Evolutionary conservation across 345 rosid genomes (phyloP), one percentile per base, ranked within the genome.

Genomic region (Syzygium grande): DNA sequence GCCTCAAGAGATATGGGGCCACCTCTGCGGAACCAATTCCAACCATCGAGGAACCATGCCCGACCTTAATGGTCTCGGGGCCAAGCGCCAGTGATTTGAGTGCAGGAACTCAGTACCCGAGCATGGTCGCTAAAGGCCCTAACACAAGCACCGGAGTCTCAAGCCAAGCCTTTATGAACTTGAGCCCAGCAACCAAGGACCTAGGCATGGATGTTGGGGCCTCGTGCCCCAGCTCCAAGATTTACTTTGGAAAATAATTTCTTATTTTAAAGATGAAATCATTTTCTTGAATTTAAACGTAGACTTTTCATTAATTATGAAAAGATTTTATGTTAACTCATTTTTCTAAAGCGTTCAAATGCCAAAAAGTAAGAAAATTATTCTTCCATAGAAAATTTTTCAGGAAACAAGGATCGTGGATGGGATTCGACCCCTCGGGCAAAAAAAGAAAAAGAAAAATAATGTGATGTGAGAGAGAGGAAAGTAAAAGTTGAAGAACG

Each of bases 171-270:
- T 34, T 2, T 10, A 3, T 73, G 7, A 11, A 21, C 7, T 2
- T 2, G 1, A 11, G 46, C 13, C 73, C 6, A 38, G 11, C 12
- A 7, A 4, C 1, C 2, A 2, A 38, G 23, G 7, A 73, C 25
- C 23, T 0, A 73, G 0, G 27, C 6, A 9, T 1, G 9, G 4
- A 14, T 4, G 2, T 73, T 0, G 27, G 14, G 7, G 43, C 9
- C 80, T 41, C 49, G 11, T 38, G 15, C 3, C 23, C 12, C 1
- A 1, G 1, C 1, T 0, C 10, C 12, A 6, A 34, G 23, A 34
- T 68, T 34, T 19, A 73, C 4, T 59, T 73, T 10, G 21, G 1
- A 73, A 34, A 38, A 38, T 19, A 6, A 19, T 73, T 19, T 34
- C 5, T 5, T 5, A 73, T 38, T 38, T 34, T 73, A 61, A 38